phyloP scores from a whole-genome alignment of 1,139 yeast genomes.

The Arxiozyma heterogenica region DNA sequence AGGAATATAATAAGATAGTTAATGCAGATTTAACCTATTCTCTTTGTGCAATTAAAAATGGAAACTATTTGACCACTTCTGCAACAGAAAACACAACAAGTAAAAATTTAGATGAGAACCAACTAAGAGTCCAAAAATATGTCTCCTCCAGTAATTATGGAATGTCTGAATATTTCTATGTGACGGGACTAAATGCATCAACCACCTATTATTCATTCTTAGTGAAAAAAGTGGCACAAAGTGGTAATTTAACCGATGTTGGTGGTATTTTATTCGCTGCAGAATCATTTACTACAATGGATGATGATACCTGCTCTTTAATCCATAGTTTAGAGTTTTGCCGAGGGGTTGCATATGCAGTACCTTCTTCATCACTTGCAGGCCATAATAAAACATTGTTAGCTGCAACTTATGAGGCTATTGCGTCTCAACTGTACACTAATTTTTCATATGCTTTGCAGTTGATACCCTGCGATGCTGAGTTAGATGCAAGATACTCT shows the following conservation, averaged over 20 bases:
- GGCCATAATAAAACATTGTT: conserved; percentile 27
- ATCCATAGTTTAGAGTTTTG: conserved; percentile 73
- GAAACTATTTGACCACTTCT: conserved; percentile 33
- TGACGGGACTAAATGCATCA: conserved; percentile 52
- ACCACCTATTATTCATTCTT: conserved; percentile 61
- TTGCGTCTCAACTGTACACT: conserved; percentile 46
- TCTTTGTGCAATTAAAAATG: conserved; percentile 60
- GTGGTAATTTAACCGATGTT: conserved; percentile 35
- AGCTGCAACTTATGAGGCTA: conserved; percentile 48
- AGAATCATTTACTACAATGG: conserved; percentile 54
- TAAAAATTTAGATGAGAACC: conserved; percentile 8
- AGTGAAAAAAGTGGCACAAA: conserved; percentile 34
- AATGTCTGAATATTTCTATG: conserved; percentile 51
- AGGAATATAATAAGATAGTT: conserved; percentile 34
- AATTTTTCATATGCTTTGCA: conserved; percentile 73
- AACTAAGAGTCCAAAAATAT: conserved; percentile 29
- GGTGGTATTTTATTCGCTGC: conserved; percentile 64
- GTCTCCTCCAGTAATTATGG: conserved; percentile 40
- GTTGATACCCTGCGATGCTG: conserved; percentile 68
- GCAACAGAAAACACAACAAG: conserved; percentile 17
- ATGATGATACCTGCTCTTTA: conserved; percentile 54
- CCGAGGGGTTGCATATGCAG: conserved; percentile 74
- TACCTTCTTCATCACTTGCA: conserved; percentile 46
- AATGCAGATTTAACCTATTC: conserved; percentile 41
- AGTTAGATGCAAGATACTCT: conserved; percentile 60